Conservation (phyloP, 371 early-diverging fungal genomes). For the Dinochytrium kinnereticum region DNA sequence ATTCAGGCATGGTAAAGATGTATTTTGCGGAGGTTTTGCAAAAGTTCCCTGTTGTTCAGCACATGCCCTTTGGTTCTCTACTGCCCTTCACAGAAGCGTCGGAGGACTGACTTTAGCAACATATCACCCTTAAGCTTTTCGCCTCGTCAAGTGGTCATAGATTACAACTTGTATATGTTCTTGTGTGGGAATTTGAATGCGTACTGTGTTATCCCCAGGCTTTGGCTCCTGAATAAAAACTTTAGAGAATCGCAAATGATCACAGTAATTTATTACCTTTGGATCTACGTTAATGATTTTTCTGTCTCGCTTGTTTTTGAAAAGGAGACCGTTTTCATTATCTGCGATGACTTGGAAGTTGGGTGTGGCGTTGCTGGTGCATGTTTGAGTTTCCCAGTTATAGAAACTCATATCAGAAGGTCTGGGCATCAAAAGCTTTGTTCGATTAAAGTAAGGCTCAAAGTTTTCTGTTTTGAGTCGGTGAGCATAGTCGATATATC, state of each 20-base stretch:
- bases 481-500: conserved; percentile 64
- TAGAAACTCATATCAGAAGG: conserved; percentile 60
- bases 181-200: conserved; percentile 47
- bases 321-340: conserved; percentile 59
- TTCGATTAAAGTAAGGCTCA: conserved; percentile 56
- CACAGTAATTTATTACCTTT: conserved; percentile 34
- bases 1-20: conserved; percentile 97
- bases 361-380: conserved; percentile 59
- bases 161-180: conserved; percentile 65
- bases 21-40: conserved; percentile 95
- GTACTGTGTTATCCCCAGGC: conserved; percentile 60
- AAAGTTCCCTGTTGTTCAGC: conserved; percentile 98
- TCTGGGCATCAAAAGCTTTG: conserved; percentile 47
- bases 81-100: conserved; percentile 43
- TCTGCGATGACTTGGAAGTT: conserved; percentile 67
- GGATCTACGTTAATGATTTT: conserved; percentile 67
- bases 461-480: conserved; percentile 60
- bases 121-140: conserved; percentile 44
- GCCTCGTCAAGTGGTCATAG: conserved; percentile 61
- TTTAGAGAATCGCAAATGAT: conserved; percentile 1
- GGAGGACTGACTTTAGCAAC: not conserved
- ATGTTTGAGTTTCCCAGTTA: conserved; percentile 65
- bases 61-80: conserved; percentile 90
- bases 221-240: conserved; percentile 36
- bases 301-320: conserved; percentile 63